Conservation (phyloP, 352 stramenopile species). For the Pythium scleroteichum region DNA sequence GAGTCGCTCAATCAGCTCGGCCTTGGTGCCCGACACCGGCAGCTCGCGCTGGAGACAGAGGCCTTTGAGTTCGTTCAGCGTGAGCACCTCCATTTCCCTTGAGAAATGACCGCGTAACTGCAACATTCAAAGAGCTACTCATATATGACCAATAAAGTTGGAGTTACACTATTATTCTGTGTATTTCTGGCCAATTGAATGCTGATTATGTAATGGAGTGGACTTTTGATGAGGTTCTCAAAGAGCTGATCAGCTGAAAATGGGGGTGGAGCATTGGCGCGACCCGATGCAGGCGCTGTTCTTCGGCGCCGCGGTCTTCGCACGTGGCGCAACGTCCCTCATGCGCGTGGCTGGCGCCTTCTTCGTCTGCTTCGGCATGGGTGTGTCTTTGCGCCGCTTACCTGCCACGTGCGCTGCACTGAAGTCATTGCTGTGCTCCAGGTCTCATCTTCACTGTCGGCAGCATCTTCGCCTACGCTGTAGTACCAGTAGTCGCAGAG, state of each 20-base stretch:
- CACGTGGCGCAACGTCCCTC: slow-evolving; percentile 18
- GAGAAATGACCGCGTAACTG: too few species aligned
- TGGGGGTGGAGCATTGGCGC: slow-evolving; percentile 22
- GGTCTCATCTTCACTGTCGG: slow-evolving; percentile 30
- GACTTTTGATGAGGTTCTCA: too few species aligned
- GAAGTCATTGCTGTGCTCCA: neutral
- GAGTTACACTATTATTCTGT: too few species aligned
- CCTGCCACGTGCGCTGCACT: neutral
- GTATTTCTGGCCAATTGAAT: too few species aligned
- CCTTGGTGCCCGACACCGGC: slow-evolving; percentile 15
- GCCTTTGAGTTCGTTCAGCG: slow-evolving; percentile 19
- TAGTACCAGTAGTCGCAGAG: slow-evolving; percentile 26
- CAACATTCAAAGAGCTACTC: neutral
- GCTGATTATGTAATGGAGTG: too few species aligned
- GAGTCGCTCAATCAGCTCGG: slow-evolving; percentile 14
- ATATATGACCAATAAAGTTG: slow-evolving; percentile 13
- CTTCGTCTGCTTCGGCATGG: slow-evolving; percentile 32
- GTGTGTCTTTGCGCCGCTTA: slow-evolving; percentile 8
- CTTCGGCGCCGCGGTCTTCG: slow-evolving; percentile 19
- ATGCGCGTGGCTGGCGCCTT: slow-evolving; percentile 26
- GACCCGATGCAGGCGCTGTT: slow-evolving; percentile 33
- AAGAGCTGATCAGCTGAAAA: too few species aligned
- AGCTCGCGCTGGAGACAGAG: slow-evolving; percentile 20
- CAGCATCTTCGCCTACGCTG: slow-evolving; percentile 30
- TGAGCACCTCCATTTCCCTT: slow-evolving; percentile 17